Conservation (phyloP, 345 rosid species). For the Adansonia digitata region DNA sequence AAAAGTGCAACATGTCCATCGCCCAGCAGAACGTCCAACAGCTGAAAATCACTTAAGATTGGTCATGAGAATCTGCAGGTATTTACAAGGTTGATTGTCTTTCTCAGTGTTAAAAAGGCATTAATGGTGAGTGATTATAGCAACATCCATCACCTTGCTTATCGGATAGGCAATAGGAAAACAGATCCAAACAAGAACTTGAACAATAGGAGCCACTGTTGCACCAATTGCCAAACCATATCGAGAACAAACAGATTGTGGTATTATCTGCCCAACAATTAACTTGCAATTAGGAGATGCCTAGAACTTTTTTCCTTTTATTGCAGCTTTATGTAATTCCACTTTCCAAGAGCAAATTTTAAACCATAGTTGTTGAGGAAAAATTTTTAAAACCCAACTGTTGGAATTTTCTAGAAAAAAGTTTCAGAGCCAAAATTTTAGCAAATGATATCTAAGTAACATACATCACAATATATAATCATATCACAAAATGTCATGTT, state of each 20-base stretch:
- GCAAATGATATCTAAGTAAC: not conserved
- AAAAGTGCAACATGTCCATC: conserved; percentile 86
- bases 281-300: conserved; percentile 1
- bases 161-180: conserved; percentile 92
- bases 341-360: not conserved
- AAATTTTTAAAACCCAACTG: not conserved
- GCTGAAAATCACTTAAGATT: conserved; percentile 35
- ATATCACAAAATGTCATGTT: not conserved
- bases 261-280: conserved; percentile 63
- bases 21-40: conserved; percentile 78
- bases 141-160: conserved; percentile 64
- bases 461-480: not conserved
- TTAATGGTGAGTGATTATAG: not conserved
- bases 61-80: not conserved
- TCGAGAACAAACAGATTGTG: conserved; percentile 89
- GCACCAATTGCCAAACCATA: conserved; percentile 97
- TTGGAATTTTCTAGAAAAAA: not conserved
- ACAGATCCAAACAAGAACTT: conserved; percentile 82
- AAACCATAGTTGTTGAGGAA: not conserved
- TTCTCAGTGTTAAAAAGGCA: not conserved
- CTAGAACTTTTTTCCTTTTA: not conserved
- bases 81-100: conserved; percentile 5
- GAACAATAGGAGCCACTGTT: conserved; percentile 76
- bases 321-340: not conserved
- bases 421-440: not conserved